phyloP scores from a whole-genome alignment of 345 rosid species.

The Pugionium dolabratum region DNA sequence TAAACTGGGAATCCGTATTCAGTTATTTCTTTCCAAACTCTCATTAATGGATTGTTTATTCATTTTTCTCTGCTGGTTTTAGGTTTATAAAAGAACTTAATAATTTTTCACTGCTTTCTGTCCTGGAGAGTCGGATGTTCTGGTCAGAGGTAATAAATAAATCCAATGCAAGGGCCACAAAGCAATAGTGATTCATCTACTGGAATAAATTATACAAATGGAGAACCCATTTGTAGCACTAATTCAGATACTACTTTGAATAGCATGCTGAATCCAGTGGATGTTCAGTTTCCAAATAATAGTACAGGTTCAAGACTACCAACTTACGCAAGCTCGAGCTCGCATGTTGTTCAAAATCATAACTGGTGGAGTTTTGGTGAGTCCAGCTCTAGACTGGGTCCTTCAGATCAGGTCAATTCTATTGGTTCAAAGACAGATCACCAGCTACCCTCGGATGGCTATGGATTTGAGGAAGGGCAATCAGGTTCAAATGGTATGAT shows the following conservation, averaged over 20 bases:
- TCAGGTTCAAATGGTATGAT: conserved; percentile 24
- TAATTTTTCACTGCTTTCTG: not conserved
- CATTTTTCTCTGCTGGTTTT: conserved; percentile 5
- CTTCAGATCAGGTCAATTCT: conserved; percentile 49
- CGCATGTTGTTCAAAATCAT: conserved; percentile 49
- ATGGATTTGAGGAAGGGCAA: conserved; percentile 33
- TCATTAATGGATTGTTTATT: conserved; percentile 14
- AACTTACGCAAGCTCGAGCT: conserved; percentile 42
- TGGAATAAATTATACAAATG: conserved; percentile 31
- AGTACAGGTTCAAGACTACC: conserved; percentile 32
- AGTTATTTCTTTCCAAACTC: not conserved
- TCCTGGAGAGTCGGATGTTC: conserved; percentile 16
- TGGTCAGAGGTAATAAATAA: conserved; percentile 22
- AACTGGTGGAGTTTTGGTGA: conserved; percentile 67
- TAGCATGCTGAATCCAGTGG: conserved; percentile 55
- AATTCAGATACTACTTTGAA: conserved; percentile 32
- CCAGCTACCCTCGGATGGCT: conserved; percentile 44
- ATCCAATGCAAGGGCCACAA: conserved; percentile 40
- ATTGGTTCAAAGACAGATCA: conserved; percentile 56
- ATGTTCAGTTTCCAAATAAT: conserved; percentile 38
- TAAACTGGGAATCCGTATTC: not conserved
- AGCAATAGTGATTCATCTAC: conserved; percentile 34
- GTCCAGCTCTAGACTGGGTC: conserved; percentile 55
- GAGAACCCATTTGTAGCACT: conserved; percentile 32
- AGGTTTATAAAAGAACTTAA: conserved; percentile 25